phyloP scores from a whole-genome alignment of 495 filamentous ascomycete genomes.

The Chaetomium cochliodes region DNA sequence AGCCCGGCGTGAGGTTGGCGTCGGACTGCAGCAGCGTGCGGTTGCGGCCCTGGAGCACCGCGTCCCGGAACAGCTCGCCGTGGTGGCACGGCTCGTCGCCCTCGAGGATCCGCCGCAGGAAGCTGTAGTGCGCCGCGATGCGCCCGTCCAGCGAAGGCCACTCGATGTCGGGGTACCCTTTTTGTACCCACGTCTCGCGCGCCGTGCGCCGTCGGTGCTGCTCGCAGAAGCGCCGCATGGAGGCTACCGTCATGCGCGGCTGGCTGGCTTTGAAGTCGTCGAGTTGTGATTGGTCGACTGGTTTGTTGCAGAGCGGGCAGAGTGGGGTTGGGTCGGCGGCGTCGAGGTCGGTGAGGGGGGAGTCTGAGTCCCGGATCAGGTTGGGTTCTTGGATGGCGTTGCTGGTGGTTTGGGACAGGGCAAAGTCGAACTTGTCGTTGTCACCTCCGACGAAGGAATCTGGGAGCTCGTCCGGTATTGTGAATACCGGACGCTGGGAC shows the following conservation, averaged over 20 bases:
- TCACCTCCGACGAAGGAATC: constrained; percentile 7
- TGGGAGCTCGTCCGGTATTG: constrained; percentile 22
- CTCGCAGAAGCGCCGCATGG: constrained; percentile 68
- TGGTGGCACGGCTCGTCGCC: constrained; percentile 59
- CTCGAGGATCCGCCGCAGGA: constrained; percentile 59
- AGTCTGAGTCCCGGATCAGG: neutral
- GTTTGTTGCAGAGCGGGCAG: constrained; percentile 71
- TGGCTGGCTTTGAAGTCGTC: constrained; percentile 45
- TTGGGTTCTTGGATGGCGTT: neutral
- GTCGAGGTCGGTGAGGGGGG: constrained; percentile 22
- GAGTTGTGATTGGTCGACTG: constrained; percentile 55
- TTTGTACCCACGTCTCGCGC: constrained; percentile 56
- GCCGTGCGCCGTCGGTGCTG: constrained; percentile 64
- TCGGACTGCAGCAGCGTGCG: constrained; percentile 58
- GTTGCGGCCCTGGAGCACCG: constrained; percentile 58
- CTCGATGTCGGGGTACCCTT: constrained; percentile 74
- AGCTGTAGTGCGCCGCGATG: constrained; percentile 54
- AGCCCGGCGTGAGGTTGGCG: constrained; percentile 61
- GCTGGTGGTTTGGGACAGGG: constrained; percentile 3
- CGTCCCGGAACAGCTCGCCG: constrained; percentile 57
- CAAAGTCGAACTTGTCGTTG: neutral
- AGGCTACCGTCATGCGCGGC: constrained; percentile 56
- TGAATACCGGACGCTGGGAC: constrained; percentile 18
- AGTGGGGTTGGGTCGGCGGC: constrained; percentile 6
- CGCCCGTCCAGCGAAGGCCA: constrained; percentile 70